Percentiles rank a stretch among this genome's conserved stretches.
Evolutionary conservation across 2,329 filamentous ascomycete genomes (phyloP).

Genomic region (Magnaporthales sp.): DNA sequence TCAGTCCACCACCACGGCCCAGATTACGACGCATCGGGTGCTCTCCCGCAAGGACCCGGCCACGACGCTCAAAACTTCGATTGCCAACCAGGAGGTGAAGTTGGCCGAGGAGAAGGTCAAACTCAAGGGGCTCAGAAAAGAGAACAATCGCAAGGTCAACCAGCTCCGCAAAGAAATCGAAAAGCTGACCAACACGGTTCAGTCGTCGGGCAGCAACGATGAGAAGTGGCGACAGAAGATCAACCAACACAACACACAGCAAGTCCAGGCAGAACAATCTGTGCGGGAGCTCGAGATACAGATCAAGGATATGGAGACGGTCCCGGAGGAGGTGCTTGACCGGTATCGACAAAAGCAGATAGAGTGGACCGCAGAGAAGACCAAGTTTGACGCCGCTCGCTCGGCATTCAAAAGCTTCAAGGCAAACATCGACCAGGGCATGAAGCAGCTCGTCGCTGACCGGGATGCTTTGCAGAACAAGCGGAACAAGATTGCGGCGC

Average conservation of each 20-base stretch:
- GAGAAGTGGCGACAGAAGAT: conserved; percentile 69
- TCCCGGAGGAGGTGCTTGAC: conserved; percentile 53
- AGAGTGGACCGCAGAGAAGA: conserved; percentile 44
- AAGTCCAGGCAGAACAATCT: conserved; percentile 46
- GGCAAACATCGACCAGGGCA: conserved; percentile 50
- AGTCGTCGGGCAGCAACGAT: conserved; percentile 63
- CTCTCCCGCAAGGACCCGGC: conserved; percentile 63
- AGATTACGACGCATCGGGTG: conserved; percentile 29
- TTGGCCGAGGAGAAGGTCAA: conserved; percentile 60
- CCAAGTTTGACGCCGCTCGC: conserved; percentile 49
- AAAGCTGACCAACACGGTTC: conserved; percentile 54
- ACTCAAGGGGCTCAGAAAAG: conserved; percentile 63
- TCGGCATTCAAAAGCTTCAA: conserved; percentile 50
- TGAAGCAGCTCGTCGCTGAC: conserved; percentile 56
- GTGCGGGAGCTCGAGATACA: conserved; percentile 37
- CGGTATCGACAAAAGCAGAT: conserved; percentile 47
- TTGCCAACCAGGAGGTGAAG: conserved; percentile 62
- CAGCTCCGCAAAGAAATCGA: conserved; percentile 67
- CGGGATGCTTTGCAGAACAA: conserved; percentile 55
- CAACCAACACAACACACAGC: conserved; percentile 65
- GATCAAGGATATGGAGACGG: conserved; percentile 54
- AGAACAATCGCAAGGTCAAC: conserved; percentile 63
- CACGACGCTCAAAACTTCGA: conserved; percentile 69
- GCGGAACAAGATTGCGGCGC: conserved; percentile 62
- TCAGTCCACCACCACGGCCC: conserved; percentile 11